A percentile compares a stretch with the other conserved stretches of the same genome.
Evolutionary conservation across 2,329 filamentous ascomycete genomes (phyloP).

Genomic region (Phialocephala sp.): DNA sequence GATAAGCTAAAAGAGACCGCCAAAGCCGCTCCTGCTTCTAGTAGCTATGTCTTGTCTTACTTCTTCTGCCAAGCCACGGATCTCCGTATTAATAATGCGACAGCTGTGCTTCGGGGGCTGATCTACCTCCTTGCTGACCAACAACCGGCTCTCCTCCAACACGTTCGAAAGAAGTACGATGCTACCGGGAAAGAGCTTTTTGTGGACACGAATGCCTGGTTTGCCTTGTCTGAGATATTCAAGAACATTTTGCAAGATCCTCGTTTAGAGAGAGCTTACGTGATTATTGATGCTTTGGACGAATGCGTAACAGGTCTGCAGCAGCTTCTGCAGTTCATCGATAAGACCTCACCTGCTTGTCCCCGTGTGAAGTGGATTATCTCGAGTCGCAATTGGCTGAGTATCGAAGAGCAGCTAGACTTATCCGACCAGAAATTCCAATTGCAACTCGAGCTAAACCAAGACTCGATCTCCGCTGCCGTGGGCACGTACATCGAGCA

Average conservation of each 20-base stretch:
- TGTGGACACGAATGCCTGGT: conserved; percentile 21
- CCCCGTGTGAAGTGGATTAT: conserved; percentile 29
- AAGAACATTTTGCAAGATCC: conserved; percentile 22
- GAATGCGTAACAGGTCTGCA: conserved; percentile 27
- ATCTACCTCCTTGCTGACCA: conserved; percentile 32
- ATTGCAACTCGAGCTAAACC: conserved; percentile 44
- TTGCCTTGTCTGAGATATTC: conserved; percentile 22
- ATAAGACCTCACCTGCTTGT: conserved; percentile 8
- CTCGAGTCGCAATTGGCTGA: conserved; percentile 27
- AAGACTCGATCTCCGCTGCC: conserved; percentile 42
- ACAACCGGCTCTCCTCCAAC: not conserved
- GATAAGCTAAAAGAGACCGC: not conserved
- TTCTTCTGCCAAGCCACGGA: conserved; percentile 53
- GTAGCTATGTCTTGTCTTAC: conserved; percentile 5
- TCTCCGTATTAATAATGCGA: conserved; percentile 46
- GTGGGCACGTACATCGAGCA: conserved; percentile 39
- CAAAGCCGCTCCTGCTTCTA: too few relatives aligned
- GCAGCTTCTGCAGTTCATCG: conserved; percentile 23
- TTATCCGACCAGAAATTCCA: too few relatives aligned
- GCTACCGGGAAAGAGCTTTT: conserved; percentile 16
- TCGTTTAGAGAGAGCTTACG: conserved; percentile 20
- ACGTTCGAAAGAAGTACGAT: conserved; percentile 24
- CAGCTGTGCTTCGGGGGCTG: conserved; percentile 50
- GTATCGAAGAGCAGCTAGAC: conserved; percentile 19
- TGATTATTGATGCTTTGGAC: conserved; percentile 37